Evolutionary conservation across 441 rosid species (phyloP).

Genomic region (Pelargonium citronellum): DNA sequence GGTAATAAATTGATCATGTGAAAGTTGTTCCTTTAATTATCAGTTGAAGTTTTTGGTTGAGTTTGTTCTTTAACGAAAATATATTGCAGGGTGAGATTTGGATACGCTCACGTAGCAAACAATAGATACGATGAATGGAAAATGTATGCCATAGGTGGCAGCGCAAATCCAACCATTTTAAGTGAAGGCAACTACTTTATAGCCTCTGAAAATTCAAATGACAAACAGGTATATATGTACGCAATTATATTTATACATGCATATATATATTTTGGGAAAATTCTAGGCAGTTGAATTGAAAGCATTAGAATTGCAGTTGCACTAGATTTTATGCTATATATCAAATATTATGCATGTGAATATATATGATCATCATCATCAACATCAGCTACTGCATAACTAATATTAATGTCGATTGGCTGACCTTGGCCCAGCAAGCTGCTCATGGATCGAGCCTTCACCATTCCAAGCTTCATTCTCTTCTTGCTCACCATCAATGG

Average conservation of each 20-base stretch:
- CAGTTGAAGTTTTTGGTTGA: background rate
- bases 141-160: constrained; percentile 67
- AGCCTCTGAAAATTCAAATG: constrained; percentile 27
- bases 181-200: constrained; percentile 63
- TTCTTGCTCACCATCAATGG: constrained; percentile 33
- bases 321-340: too few relatives aligned
- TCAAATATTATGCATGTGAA: background rate
- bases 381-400: constrained; percentile 14
- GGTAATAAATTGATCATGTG: constrained; percentile 27
- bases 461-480: constrained; percentile 72
- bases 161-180: constrained; percentile 60
- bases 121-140: constrained; percentile 55
- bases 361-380: background rate
- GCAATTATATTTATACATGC: too few relatives aligned
- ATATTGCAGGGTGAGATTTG: constrained; percentile 43
- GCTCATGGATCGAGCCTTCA: constrained; percentile 89
- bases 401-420: constrained; percentile 3
- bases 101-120: constrained; percentile 64
- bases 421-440: constrained; percentile 64
- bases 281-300: too few relatives aligned
- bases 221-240: background rate
- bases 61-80: too few relatives aligned
- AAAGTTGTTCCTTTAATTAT: background rate
- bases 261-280: too few relatives aligned
- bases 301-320: too few relatives aligned